Percentiles rank a stretch among this genome's conserved stretches.
Conservation (phyloP, 2,329 filamentous ascomycete species). For the Colletotrichum gigasporum region DNA sequence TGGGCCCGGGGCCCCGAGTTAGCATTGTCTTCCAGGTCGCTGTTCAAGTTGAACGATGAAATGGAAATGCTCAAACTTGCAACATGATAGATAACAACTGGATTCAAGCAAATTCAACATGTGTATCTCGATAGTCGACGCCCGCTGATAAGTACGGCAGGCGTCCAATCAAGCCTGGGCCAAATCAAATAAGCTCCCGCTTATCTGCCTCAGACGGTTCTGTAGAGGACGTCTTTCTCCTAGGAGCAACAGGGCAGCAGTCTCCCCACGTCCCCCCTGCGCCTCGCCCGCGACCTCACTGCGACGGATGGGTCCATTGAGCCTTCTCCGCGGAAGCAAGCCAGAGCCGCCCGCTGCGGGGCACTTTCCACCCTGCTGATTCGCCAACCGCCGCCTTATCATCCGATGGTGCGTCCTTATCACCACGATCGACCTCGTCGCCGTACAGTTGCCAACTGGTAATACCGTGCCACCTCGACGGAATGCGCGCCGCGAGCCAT, state of each 20-base stretch:
- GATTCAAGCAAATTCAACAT: neutral
- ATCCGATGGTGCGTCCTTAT: conserved; percentile 24
- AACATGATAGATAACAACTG: neutral
- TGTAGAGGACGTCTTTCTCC: conserved; percentile 9
- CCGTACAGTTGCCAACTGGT: neutral
- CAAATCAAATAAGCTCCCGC: conserved; percentile 11
- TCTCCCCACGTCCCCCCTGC: conserved; percentile 11
- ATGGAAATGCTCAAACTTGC: neutral
- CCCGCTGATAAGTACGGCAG: neutral
- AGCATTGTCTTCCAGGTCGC: neutral
- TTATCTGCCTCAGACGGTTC: conserved; percentile 9
- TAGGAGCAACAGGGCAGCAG: conserved; percentile 1
- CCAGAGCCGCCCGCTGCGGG: conserved; percentile 27
- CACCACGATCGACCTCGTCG: conserved; percentile 6
- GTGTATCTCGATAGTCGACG: neutral
- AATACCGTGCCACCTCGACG: conserved; percentile 12
- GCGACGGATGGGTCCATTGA: neutral
- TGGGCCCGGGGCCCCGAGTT: neutral
- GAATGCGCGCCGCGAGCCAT: neutral
- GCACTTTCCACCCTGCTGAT: conserved; percentile 4
- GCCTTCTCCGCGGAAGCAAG: conserved; percentile 27
- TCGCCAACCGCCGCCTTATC: conserved; percentile 11
- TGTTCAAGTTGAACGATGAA: neutral
- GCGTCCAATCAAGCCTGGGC: conserved; percentile 5
- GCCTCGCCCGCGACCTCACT: neutral